Base-by-base conservation (phyloP, 768 basidiomycete genomes). In the Tricholoma bakamatsutake region DNA sequence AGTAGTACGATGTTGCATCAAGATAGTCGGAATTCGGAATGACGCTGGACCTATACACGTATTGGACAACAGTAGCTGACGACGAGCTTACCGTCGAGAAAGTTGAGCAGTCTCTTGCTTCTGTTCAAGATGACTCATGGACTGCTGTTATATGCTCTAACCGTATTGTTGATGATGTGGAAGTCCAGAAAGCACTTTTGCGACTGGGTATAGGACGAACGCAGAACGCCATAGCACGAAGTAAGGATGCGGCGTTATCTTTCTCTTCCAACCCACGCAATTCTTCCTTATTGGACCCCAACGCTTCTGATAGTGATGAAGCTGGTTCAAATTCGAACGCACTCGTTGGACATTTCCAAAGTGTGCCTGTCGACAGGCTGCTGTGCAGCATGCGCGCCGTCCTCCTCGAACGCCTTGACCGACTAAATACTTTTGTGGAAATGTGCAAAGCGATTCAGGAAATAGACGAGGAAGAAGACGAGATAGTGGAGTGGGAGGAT, bases 111-210 rank as follows among this genome's bases (percentile, higher is more conserved):
- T 62, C 76, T 17, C 77, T 94, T 17, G 71, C 67, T 8, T 62
- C 71, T 21, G 71, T 87, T 39, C 69, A 73, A 40, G 83, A 92
- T 62, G 87, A 93, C 67, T 70, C 85, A 8, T 93, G 90, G 90
- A 85, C 84, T 13, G 79, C 78, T 35, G 81, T 86, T n/a, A 88
- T 90, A 2, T 87, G 83, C 61, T 72, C 76, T 24, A 89, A 91
- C 71, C 77, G 86, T 55, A 68, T 87, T 24, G 71, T 87, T n/a
- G 74, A 86, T 58, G 74, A 83, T 65, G 70, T 77, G 18, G 67
- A 66, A 52, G 68, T 82, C 12, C 84, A 91, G 59, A 75, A 75
- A 50, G 72, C 73, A 8, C 72, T 93, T 28, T 74, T 92, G 24
- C 73, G 81, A 35, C 67, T 84, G 27, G 93, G 88, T 8, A 70